Percentiles rank a stretch among this genome's conserved stretches.
Evolutionary conservation across 768 basidiomycete genomes (phyloP).

Genomic region (Russula abietina): DNA sequence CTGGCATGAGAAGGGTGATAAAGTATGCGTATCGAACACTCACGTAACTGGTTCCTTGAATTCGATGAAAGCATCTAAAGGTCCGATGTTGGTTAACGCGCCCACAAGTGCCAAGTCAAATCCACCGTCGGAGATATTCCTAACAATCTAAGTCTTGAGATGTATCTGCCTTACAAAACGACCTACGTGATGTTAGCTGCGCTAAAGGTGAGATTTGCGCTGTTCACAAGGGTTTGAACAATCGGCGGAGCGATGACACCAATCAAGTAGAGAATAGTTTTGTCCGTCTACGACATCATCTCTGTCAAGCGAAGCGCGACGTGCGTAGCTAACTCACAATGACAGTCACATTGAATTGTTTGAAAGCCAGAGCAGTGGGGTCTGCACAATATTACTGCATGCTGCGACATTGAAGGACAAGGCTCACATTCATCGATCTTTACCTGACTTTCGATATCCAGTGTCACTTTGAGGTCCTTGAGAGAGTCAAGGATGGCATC

Average conservation of each 20-base stretch:
- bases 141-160: slow-evolving; percentile 5
- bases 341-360: slow-evolving; percentile 50
- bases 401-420: background rate
- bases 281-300: slow-evolving; percentile 43
- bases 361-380: slow-evolving; percentile 50
- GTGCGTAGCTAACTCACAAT: slow-evolving; percentile 35
- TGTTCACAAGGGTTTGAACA: slow-evolving; percentile 58
- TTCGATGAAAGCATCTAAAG: slow-evolving; percentile 62
- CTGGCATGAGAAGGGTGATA: background rate
- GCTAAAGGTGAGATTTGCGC: slow-evolving; percentile 47
- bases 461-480: slow-evolving; percentile 51
- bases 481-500: slow-evolving; percentile 60
- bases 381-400: slow-evolving; percentile 32
- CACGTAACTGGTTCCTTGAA: slow-evolving; percentile 60
- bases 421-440: slow-evolving; percentile 62
- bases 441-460: slow-evolving; percentile 47
- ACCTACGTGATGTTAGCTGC: slow-evolving; percentile 53
- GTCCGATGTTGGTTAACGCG: slow-evolving; percentile 56
- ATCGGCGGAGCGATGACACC: slow-evolving; percentile 66
- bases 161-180: background rate
- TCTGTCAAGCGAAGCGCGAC: slow-evolving; percentile 8
- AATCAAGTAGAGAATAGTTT: slow-evolving; percentile 57
- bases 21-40: slow-evolving; percentile 24
- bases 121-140: slow-evolving; percentile 44
- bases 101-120: slow-evolving; percentile 58